Conservation (phyloP, 768 basidiomycete genomes). For the Leccinum fibrillosum region DNA sequence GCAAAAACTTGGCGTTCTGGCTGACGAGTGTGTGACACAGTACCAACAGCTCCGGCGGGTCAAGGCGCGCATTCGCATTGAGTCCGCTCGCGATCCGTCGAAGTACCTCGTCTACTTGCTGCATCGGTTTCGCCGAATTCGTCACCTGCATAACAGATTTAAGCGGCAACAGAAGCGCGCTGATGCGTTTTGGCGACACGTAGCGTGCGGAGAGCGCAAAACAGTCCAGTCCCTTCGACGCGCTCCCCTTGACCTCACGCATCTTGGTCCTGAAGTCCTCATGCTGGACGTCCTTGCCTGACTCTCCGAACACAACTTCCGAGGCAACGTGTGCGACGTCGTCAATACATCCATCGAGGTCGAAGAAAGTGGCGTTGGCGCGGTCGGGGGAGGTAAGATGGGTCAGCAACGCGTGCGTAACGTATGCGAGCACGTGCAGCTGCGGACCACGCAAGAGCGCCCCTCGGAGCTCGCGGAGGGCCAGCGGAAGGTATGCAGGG, state of each 20-base stretch:
- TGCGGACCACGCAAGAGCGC: slow-evolving; percentile 91
- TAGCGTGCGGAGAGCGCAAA: slow-evolving; percentile 78
- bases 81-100: slow-evolving; percentile 80
- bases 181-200: slow-evolving; percentile 75
- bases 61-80: slow-evolving; percentile 74
- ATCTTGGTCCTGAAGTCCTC: slow-evolving; percentile 95
- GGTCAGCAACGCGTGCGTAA: slow-evolving; percentile 77
- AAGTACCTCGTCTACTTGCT: slow-evolving; percentile 84
- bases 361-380: slow-evolving; percentile 49
- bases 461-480: slow-evolving; percentile 77
- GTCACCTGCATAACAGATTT: slow-evolving; percentile 85
- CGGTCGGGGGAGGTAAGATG: slow-evolving; percentile 65
- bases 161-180: slow-evolving; percentile 71
- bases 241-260: slow-evolving; percentile 83
- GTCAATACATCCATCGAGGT: slow-evolving; percentile 72
- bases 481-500: slow-evolving; percentile 64
- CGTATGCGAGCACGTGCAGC: slow-evolving; percentile 86
- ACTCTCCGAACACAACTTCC: slow-evolving; percentile 92
- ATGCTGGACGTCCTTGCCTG: slow-evolving; percentile 80
- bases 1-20: slow-evolving; percentile 86
- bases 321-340: slow-evolving; percentile 79
- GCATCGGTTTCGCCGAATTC: slow-evolving; percentile 73
- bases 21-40: slow-evolving; percentile 88
- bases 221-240: slow-evolving; percentile 81
- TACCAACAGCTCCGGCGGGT: slow-evolving; percentile 66